Percentiles rank a stretch among this genome's conserved stretches.
phyloP scores from a whole-genome alignment of 75 land plant genomes.

The Picea sitchensis region DNA sequence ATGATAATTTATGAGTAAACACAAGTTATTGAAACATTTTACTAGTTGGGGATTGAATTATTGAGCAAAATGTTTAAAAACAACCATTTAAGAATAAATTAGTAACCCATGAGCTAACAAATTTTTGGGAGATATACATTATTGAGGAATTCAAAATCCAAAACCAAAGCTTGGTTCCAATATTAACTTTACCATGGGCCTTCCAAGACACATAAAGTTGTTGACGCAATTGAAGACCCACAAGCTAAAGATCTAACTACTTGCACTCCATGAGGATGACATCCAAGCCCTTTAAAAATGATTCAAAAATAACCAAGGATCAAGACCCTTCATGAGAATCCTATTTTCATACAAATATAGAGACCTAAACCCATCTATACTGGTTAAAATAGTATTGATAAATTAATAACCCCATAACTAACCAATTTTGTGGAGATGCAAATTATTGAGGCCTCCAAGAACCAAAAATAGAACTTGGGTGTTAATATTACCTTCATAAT shows the following conservation, averaged over 20 bases:
- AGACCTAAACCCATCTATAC: constrained; percentile 74
- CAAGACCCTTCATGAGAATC: constrained; percentile 66
- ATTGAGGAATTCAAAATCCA: constrained; percentile 79
- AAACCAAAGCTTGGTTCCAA: constrained; percentile 78
- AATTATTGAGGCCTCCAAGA: too few species aligned
- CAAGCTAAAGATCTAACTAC: constrained; percentile 62
- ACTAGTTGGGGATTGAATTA: too few species aligned
- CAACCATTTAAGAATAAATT: too few species aligned
- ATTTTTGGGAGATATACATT: constrained; percentile 21
- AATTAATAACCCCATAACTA: too few species aligned
- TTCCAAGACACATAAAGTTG: constrained; percentile 83
- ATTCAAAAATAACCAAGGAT: constrained; percentile 67
- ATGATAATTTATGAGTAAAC: too few species aligned
- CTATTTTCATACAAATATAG: constrained; percentile 63
- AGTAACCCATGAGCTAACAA: background rate
- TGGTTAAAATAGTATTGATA: constrained; percentile 56
- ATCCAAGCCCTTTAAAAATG: constrained; percentile 84
- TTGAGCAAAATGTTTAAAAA: too few species aligned
- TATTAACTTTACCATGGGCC: constrained; percentile 82
- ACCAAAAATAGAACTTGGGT: too few species aligned
- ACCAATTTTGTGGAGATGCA: too few species aligned
- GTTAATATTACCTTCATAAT: too few species aligned
- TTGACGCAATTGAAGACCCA: constrained; percentile 87
- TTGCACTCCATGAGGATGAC: constrained; percentile 78
- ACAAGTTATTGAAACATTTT: too few species aligned